Conservation (phyloP, 352 stramenopile genomes). For the Plasmopara halstedii region DNA sequence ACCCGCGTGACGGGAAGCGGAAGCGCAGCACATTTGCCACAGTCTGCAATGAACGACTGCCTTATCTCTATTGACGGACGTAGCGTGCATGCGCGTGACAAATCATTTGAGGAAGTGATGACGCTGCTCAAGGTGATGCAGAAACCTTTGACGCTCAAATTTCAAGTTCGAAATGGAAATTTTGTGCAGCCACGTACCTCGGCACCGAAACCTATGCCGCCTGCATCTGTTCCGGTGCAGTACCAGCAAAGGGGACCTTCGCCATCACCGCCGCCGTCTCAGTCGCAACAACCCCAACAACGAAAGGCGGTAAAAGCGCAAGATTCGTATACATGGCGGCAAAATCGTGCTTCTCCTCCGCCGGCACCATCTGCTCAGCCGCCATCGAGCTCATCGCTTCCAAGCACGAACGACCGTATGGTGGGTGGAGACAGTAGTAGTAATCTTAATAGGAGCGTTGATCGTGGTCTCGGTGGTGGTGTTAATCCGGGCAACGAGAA, state of each 20-base stretch:
- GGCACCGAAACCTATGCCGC: slow-evolving; percentile 8
- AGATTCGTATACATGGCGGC: slow-evolving; percentile 62
- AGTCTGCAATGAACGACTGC: slow-evolving; percentile 65
- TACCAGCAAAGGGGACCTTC: slow-evolving; percentile 22
- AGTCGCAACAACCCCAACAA: slow-evolving; percentile 16
- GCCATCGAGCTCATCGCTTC: slow-evolving; percentile 20
- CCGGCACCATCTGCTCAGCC: slow-evolving; percentile 19
- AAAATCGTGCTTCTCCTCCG: slow-evolving; percentile 32
- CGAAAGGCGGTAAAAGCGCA: slow-evolving; percentile 33
- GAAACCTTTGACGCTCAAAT: slow-evolving; percentile 80
- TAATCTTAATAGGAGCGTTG: slow-evolving; percentile 56
- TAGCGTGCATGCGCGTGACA: slow-evolving; percentile 72
- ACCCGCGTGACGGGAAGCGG: slow-evolving; percentile 78
- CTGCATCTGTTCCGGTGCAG: slow-evolving; percentile 13
- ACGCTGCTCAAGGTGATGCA: slow-evolving; percentile 81
- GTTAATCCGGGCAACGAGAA: slow-evolving; percentile 50
- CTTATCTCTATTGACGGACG: slow-evolving; percentile 76
- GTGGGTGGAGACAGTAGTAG: slow-evolving; percentile 32
- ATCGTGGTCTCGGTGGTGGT: slow-evolving; percentile 25
- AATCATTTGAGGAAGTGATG: slow-evolving; percentile 85
- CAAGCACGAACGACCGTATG: slow-evolving; percentile 17
- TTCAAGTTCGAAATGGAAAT: slow-evolving; percentile 47
- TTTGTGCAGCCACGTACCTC: slow-evolving; percentile 11
- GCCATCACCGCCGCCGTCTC: slow-evolving; percentile 6
- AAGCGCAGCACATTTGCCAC: slow-evolving; percentile 70